These are phyloP conservation scores for Yamadazyma takamatsuzukensis DNA, from an alignment of 805 yeast genomes.

Conservation along the genomic window DNA sequence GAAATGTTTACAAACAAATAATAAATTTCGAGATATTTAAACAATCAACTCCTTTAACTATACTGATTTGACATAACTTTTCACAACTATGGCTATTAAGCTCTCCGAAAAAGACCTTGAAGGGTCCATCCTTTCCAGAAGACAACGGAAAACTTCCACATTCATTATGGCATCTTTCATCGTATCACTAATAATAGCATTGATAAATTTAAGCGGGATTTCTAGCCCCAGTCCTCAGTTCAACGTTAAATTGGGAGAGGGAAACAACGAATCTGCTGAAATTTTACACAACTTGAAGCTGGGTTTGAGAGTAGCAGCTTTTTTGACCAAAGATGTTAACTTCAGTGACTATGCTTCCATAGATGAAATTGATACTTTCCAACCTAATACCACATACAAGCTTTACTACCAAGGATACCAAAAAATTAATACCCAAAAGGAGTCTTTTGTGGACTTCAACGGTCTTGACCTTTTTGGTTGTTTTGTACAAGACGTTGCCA, in stretches of 20 bases:
- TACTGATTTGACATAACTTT: neutral
- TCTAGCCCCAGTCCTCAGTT: slow-evolving; percentile 12
- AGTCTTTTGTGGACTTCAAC: slow-evolving; percentile 9
- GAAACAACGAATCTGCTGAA: slow-evolving; percentile 9
- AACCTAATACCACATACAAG: slow-evolving; percentile 37
- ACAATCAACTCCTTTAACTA: too few relatives aligned
- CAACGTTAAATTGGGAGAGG: slow-evolving; percentile 7
- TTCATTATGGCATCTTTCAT: slow-evolving; percentile 7
- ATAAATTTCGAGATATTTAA: too few relatives aligned
- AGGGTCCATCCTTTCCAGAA: slow-evolving; percentile 2
- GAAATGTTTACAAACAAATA: too few relatives aligned
- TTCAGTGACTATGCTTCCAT: slow-evolving; percentile 5
- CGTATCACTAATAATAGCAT: slow-evolving; percentile 15
- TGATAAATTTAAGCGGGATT: slow-evolving; percentile 14
- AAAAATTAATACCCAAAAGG: slow-evolving; percentile 23
- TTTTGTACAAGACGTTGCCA: slow-evolving; percentile 48
- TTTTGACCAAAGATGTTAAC: slow-evolving; percentile 13
- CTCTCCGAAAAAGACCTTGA: slow-evolving; percentile 4
- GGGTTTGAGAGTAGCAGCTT: slow-evolving; percentile 10
- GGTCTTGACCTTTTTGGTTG: slow-evolving; percentile 49
- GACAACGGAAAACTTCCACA: neutral
- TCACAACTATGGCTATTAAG: slow-evolving; percentile 6
- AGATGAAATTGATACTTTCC: slow-evolving; percentile 43
- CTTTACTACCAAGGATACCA: slow-evolving; percentile 50
- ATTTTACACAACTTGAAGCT: slow-evolving; percentile 8